These are phyloP conservation scores for Mycocalia duriaeana DNA, from an alignment of 1,284 basidiomycete genomes.

Conservation along the genomic window DNA sequence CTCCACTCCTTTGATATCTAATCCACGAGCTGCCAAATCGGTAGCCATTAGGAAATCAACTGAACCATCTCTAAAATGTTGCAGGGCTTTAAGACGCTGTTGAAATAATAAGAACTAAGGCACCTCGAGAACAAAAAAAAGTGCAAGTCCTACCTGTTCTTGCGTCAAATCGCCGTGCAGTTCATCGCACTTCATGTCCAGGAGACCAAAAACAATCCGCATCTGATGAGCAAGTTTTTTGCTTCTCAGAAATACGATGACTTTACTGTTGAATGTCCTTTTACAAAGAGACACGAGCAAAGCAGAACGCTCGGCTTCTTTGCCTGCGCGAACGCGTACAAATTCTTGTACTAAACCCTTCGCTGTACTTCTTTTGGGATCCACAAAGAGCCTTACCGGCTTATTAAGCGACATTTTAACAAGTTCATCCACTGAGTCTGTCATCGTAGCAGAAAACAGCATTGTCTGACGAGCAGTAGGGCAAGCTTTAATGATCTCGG, in stretches of 20 bases:
- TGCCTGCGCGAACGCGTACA: conserved; percentile 78
- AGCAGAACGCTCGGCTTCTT: conserved; percentile 79
- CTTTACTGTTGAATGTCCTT: conserved; percentile 78
- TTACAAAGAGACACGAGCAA: conserved; percentile 83
- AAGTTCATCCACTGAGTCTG: conserved; percentile 90
- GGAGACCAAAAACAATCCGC: conserved; percentile 87
- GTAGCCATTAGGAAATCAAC: conserved; percentile 93
- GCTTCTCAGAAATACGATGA: conserved; percentile 92
- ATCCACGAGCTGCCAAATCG: conserved; percentile 90
- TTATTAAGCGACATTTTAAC: conserved; percentile 88
- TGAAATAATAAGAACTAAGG: background rate
- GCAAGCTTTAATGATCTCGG: conserved; percentile 89
- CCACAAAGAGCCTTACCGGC: conserved; percentile 92
- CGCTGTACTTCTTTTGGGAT: conserved; percentile 87
- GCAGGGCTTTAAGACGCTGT: conserved; percentile 82
- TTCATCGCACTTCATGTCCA: conserved; percentile 85
- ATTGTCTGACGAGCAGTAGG: conserved; percentile 91
- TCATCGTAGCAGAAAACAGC: conserved; percentile 98
- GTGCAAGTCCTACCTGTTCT: conserved; percentile 87
- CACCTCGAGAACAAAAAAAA: too few relatives aligned
- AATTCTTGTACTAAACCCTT: conserved; percentile 94
- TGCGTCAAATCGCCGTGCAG: conserved; percentile 94
- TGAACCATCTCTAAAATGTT: conserved; percentile 80
- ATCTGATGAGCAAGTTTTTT: conserved; percentile 97
- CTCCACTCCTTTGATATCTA: conserved; percentile 97